Evolutionary conservation across 495 filamentous ascomycete species (phyloP).

Genomic region (Entonaema liquescens): DNA sequence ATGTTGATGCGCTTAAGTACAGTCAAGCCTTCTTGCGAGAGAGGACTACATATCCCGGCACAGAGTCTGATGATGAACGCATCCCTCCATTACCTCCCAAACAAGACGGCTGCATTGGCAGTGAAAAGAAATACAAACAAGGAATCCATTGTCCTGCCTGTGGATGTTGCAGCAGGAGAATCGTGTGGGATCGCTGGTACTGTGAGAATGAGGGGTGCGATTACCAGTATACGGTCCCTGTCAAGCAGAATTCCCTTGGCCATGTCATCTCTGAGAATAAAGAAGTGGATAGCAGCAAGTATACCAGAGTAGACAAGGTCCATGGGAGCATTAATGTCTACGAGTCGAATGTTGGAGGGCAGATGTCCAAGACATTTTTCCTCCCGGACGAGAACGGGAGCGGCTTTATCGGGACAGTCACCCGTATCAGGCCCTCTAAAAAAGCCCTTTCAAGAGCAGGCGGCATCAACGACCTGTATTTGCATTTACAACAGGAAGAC

Average conservation of each 20-base stretch:
- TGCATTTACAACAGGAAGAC: conserved; percentile 64
- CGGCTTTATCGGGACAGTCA: conserved; percentile 63
- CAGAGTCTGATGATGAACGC: conserved; percentile 47
- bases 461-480: conserved; percentile 73
- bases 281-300: neutral
- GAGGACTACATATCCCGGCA: conserved; percentile 36
- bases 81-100: conserved; percentile 44
- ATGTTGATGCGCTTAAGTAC: conserved; percentile 59
- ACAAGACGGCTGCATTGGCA: conserved; percentile 38
- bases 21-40: conserved; percentile 65
- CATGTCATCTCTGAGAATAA: conserved; percentile 23
- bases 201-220: conserved; percentile 64
- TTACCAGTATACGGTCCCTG: conserved; percentile 51
- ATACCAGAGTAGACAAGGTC: neutral
- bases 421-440: conserved; percentile 66
- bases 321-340: neutral
- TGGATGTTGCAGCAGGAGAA: conserved; percentile 67
- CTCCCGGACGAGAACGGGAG: conserved; percentile 42
- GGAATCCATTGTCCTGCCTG: conserved; percentile 82
- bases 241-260: conserved; percentile 48
- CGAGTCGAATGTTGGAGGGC: conserved; percentile 33
- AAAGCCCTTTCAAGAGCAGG: conserved; percentile 56
- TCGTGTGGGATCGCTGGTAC: conserved; percentile 70
- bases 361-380: conserved; percentile 46
- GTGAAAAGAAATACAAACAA: conserved; percentile 47